Evolutionary conservation across 2,329 filamentous ascomycete genomes (phyloP), one percentile per base, ranked within the genome.

Genomic region (Lasiodiplodia sp.): DNA sequence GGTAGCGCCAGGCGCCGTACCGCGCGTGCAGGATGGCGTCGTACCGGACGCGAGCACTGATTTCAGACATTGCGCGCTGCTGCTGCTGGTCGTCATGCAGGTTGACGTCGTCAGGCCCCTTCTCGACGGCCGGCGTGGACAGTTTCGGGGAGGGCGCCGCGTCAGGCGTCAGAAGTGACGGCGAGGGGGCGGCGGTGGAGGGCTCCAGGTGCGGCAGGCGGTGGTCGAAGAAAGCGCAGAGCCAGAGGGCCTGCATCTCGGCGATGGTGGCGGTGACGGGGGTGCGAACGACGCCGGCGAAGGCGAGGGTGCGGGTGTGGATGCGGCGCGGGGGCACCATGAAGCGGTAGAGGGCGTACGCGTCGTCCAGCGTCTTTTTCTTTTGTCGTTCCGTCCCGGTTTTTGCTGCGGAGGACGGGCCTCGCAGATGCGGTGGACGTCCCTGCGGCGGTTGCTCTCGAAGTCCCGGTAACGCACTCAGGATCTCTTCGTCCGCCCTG

Each of bases 171-270:
- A 28, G 28, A 28, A 5, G 6, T 5, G 28, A 28, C 28, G 28
- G 28, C 28, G 21, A 4, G 2, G 53, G 11, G 23, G 31, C 1
- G 2, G 12, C 10, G 3, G 12, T 23, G 23, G 16, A 14, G n/a
- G 69, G 16, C 38, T 44, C 69, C 68, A 76, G 71, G 68, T 63
- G 11, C 16, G 14, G 0, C 49, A 91, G 76, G 34, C 82, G 77
- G 25, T 82, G 81, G 65, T 84, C 82, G 34, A 94, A 85, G 75
- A 88, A 93, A 0, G 91, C 90, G 0, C 84, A 83, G 44, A 91
- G 80, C 81, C 81, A 83, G 0, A 83, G 75, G 0, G 75, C 80
- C 73, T 83, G 80, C 0, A 77, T 72, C 14, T 78, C 73, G 3
- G 79, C 78, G 56, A 78, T 76, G 18, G 77, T 74, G 0, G 78